Evolutionary conservation across 2,329 filamentous ascomycete genomes (phyloP), one percentile per base, ranked within the genome.

Genomic region (Chaetothyriales sp.): DNA sequence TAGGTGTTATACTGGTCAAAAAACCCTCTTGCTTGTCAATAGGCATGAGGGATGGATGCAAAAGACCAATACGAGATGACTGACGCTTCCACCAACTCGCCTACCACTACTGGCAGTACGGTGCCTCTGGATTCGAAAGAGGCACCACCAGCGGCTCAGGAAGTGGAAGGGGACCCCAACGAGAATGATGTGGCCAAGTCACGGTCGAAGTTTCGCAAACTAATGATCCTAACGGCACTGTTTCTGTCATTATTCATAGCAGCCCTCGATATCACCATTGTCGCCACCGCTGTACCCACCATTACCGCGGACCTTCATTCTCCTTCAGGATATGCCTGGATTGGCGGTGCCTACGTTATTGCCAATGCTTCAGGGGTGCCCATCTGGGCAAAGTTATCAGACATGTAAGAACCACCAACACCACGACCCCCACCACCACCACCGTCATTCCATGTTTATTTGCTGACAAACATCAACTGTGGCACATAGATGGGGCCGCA

Each of bases 291-390:
- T n/a, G 56, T 65, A 2, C 64, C 64, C 7, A 65, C 60, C 49
- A 65, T 67, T 18, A 54, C 57, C 5, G 53, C 56, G 40, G 55
- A 60, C 68, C 77, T 89, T 55, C 63, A 80, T 45, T 85, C 83
- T 5, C 78, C 78, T 2, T 71, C 77, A 15, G 85, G 84, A 20
- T 89, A 88, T 66, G 80, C 81, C 13, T 89, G 85, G 86, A 84
- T 90, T 54, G 85, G 85, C 1, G 81, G 77, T 25, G 79, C 85
- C 0, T 89, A 85, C 64, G 71, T 88, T 2, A 76, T 89, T 9
- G 82, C 81, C 15, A 80, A 80, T 60, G 81, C 83, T 0, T 81
- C 83, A 0, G 74, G 74, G 1, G 78, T 77, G 0, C 83, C 84
- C 0, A 76, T 83, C n/a, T 89, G 85, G 85, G 83, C 81, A 2